Evolutionary conservation across 2,329 filamentous ascomycete genomes (phyloP).

Genomic region (Epichloe baconii): DNA sequence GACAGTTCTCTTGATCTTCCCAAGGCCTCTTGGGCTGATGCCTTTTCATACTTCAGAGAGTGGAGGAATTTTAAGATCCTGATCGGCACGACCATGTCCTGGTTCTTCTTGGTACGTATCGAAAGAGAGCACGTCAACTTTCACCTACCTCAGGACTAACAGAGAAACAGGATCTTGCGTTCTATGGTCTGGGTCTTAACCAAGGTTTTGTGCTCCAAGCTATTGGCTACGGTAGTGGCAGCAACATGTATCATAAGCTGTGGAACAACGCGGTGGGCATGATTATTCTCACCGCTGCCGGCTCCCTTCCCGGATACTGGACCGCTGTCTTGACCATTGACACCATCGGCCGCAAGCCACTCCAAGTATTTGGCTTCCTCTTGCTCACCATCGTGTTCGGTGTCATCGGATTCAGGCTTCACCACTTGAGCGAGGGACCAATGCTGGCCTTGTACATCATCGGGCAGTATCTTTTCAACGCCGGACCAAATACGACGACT

Average conservation of each 20-base stretch:
- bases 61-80: constrained; percentile 60
- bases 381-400: constrained; percentile 49
- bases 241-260: constrained; percentile 53
- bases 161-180: constrained; percentile 43
- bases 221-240: constrained; percentile 56
- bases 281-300: constrained; percentile 64
- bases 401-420: constrained; percentile 47
- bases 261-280: constrained; percentile 64
- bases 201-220: constrained; percentile 56
- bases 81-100: constrained; percentile 63
- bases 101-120: constrained; percentile 55
- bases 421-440: constrained; percentile 31
- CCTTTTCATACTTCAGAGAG: constrained; percentile 51
- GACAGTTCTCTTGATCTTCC: constrained; percentile 47
- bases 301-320: constrained; percentile 72
- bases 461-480: constrained; percentile 55
- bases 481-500: constrained; percentile 52
- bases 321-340: constrained; percentile 61
- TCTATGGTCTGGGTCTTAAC: constrained; percentile 63
- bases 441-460: constrained; percentile 50
- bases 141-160: constrained; percentile 6
- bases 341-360: constrained; percentile 62
- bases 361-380: constrained; percentile 52
- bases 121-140: neutral
- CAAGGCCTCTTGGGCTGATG: constrained; percentile 57